Evolutionary conservation across 352 stramenopile genomes (phyloP).

Genomic region (Pythium rhizo-oryzae): DNA sequence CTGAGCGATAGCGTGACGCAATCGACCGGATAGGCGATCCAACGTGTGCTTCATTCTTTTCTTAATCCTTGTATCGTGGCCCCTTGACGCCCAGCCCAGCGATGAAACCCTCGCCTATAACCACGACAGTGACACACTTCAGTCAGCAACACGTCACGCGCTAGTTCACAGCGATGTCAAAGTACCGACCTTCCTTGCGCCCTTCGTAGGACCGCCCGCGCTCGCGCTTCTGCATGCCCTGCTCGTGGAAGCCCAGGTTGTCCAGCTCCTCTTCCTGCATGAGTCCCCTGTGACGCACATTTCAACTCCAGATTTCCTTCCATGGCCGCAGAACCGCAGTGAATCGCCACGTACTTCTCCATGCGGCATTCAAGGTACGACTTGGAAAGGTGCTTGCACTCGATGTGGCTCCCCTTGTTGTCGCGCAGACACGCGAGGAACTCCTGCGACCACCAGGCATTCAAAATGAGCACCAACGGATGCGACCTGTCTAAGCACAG

Average conservation of each 20-base stretch:
- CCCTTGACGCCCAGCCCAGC: conserved; percentile 79
- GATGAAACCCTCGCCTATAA: conserved; percentile 75
- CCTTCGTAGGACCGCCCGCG: conserved; percentile 55
- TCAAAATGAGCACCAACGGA: background rate
- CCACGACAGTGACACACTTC: background rate
- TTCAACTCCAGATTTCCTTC: conserved; percentile 7
- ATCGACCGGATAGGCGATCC: background rate
- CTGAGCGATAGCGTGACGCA: background rate
- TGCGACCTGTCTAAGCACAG: background rate
- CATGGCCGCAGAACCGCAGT: background rate
- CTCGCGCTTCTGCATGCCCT: conserved; percentile 70
- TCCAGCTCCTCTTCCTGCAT: conserved; percentile 88
- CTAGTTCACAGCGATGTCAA: background rate
- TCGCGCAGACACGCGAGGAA: conserved; percentile 88
- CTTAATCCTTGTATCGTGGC: conserved; percentile 62
- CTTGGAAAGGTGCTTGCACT: conserved; percentile 90
- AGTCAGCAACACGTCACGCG: background rate
- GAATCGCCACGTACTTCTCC: conserved; percentile 76
- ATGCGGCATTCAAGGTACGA: conserved; percentile 90
- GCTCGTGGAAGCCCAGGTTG: conserved; percentile 79
- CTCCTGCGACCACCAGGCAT: conserved; percentile 31
- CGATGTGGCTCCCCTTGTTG: conserved; percentile 83
- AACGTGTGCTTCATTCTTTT: background rate
- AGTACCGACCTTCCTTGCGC: conserved; percentile 62
- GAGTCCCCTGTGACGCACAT: conserved; percentile 46